Conservation (phyloP, 2,329 filamentous ascomycete genomes). For the Phaeosphaeria sp. region DNA sequence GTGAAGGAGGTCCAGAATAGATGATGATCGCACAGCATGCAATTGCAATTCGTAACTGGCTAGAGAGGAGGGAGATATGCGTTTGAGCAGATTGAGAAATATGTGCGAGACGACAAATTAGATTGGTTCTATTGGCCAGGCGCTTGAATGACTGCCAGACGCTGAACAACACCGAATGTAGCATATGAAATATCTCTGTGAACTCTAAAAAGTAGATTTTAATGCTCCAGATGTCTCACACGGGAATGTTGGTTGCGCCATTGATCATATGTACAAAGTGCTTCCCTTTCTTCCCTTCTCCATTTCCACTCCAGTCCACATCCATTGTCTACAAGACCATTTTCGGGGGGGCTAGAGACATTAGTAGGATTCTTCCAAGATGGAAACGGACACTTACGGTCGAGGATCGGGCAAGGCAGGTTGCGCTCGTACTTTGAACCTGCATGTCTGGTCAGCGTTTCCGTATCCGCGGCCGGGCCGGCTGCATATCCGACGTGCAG, state of each 20-base stretch:
- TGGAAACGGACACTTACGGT: slow-evolving; percentile 67
- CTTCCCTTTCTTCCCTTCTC: not conserved
- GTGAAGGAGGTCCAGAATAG: too few species aligned
- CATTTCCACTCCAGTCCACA: not conserved
- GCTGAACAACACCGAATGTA: too few species aligned
- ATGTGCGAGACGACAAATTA: too few species aligned
- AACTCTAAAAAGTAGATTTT: too few species aligned
- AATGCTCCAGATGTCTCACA: too few species aligned
- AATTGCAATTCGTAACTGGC: too few species aligned
- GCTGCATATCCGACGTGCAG: slow-evolving; percentile 25
- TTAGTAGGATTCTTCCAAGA: slow-evolving; percentile 15
- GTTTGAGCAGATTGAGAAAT: too few species aligned
- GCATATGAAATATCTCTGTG: too few species aligned
- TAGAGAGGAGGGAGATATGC: too few species aligned
- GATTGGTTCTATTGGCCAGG: too few species aligned
- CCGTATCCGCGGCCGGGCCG: slow-evolving; percentile 27
- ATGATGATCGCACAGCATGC: too few species aligned
- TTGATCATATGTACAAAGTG: not conserved
- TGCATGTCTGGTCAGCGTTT: slow-evolving; percentile 48
- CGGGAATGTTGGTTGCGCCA: not conserved
- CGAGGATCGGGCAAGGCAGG: slow-evolving; percentile 77
- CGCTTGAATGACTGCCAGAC: too few species aligned
- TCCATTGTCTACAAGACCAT: slow-evolving; percentile 38
- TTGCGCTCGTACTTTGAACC: slow-evolving; percentile 98
- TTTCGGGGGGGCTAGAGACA: slow-evolving; percentile 41